Evolutionary conservation across 129 eudicot species (phyloP).

Genomic region (Flaveria sonorensis): DNA sequence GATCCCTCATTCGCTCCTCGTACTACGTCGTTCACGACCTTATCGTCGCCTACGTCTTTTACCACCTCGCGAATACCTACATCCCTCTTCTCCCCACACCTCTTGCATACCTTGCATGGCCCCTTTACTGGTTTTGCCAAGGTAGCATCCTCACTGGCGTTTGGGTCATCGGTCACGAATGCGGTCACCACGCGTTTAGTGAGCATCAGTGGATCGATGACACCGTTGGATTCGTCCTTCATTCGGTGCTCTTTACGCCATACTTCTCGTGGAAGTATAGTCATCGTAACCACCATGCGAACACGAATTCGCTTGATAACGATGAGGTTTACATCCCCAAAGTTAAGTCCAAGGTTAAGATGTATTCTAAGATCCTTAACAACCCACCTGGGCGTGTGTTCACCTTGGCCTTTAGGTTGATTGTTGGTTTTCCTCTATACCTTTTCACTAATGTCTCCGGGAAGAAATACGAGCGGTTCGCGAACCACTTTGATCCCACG

Average conservation of each 20-base stretch:
- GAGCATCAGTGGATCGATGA: slow-evolving; percentile 26
- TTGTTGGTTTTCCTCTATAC: slow-evolving; percentile 23
- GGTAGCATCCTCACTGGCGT: slow-evolving; percentile 25
- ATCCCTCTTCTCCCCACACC: slow-evolving; percentile 29
- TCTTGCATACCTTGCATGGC: slow-evolving; percentile 27
- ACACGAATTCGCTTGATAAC: slow-evolving; percentile 26
- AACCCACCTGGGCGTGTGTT: slow-evolving; percentile 31
- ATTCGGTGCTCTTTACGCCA: slow-evolving; percentile 16
- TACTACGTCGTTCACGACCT: slow-evolving; percentile 27
- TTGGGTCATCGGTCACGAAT: slow-evolving; percentile 36
- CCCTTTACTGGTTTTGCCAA: slow-evolving; percentile 27
- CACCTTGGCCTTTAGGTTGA: slow-evolving; percentile 21
- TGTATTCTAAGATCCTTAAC: slow-evolving; percentile 29
- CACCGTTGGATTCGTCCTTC: slow-evolving; percentile 23
- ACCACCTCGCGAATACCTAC: slow-evolving; percentile 27
- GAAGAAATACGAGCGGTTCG: slow-evolving; percentile 25
- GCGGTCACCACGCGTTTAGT: slow-evolving; percentile 35
- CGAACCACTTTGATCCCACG: slow-evolving; percentile 24
- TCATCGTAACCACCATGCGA: slow-evolving; percentile 29
- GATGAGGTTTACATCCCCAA: slow-evolving; percentile 32
- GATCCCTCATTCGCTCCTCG: slow-evolving; percentile 19
- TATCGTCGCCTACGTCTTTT: slow-evolving; percentile 13
- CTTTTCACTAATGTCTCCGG: slow-evolving; percentile 25
- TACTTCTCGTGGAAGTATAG: slow-evolving; percentile 32
- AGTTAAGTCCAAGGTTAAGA: not conserved